phyloP scores from a whole-genome alignment of 2,329 filamentous ascomycete species.

The Colletotrichum gigasporum region DNA sequence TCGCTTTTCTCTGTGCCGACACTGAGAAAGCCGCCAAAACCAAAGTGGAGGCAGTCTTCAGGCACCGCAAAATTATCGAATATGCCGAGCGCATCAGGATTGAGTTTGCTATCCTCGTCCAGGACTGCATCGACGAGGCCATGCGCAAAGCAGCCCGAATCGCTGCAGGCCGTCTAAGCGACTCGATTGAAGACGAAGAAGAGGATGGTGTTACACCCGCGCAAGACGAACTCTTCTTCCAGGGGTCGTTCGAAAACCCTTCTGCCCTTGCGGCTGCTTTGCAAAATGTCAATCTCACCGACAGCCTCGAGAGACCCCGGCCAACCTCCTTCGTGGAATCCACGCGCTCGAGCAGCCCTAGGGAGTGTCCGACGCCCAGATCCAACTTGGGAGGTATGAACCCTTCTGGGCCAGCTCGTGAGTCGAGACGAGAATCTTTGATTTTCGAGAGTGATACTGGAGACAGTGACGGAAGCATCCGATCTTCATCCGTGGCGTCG shows the following conservation, averaged over 20 bases:
- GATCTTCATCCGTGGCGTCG: constrained; percentile 80
- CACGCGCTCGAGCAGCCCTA: constrained; percentile 88
- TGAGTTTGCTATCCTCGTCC: constrained; percentile 91
- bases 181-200: constrained; percentile 73
- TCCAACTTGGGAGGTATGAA: constrained; percentile 75
- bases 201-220: constrained; percentile 53
- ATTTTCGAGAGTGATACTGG: constrained; percentile 84
- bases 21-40: constrained; percentile 85
- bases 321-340: constrained; percentile 69
- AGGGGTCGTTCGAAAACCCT: constrained; percentile 66
- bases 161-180: constrained; percentile 83
- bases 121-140: constrained; percentile 94
- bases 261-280: constrained; percentile 67
- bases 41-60: constrained; percentile 93
- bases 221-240: constrained; percentile 64
- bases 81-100: constrained; percentile 95
- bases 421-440: constrained; percentile 80
- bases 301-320: constrained; percentile 62
- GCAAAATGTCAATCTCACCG: constrained; percentile 51
- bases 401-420: constrained; percentile 64
- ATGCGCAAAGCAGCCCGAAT: constrained; percentile 90
- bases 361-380: constrained; percentile 89
- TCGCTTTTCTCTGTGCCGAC: constrained; percentile 88
- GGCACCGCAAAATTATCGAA: constrained; percentile 91
- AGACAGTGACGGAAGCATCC: constrained; percentile 88